A percentile compares a stretch with the other conserved stretches of the same genome.
phyloP scores from a whole-genome alignment of 176 grass and related monocot genomes.

The Triticum urartu region DNA sequence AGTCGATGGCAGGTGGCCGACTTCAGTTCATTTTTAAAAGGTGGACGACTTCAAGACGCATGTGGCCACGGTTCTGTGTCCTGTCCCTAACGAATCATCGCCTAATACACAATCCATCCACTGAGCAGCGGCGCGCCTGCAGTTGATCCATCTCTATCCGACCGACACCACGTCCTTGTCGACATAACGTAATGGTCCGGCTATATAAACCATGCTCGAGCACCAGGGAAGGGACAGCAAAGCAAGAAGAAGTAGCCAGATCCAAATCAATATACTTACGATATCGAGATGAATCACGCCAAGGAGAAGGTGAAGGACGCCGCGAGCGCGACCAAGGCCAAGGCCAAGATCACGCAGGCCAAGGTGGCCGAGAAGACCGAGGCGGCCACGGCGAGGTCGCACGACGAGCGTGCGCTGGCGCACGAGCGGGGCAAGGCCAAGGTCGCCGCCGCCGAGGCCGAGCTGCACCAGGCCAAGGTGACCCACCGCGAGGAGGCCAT shows the following conservation, averaged over 20 bases:
- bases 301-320: constrained; percentile 56
- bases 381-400: constrained; percentile 22
- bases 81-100: neutral
- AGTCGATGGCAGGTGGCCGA: neutral
- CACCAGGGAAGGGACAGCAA: neutral
- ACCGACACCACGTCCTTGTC: neutral
- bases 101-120: neutral
- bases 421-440: constrained; percentile 55
- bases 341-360: constrained; percentile 42
- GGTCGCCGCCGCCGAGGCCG: constrained; percentile 49
- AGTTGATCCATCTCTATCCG: neutral
- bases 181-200: neutral
- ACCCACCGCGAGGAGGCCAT: neutral
- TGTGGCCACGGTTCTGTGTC: neutral
- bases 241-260: neutral
- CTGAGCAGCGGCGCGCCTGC: neutral
- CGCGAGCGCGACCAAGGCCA: constrained; percentile 40
- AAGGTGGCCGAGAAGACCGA: constrained; percentile 46
- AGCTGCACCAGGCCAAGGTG: constrained; percentile 5
- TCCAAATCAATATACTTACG: no score
- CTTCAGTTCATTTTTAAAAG: neutral
- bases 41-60: neutral
- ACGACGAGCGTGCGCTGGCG: constrained; percentile 37
- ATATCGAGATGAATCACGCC: neutral
- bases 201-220: neutral